Evolutionary conservation across 768 basidiomycete species (phyloP), one percentile per base, ranked within the genome.

Genomic region (Tephrocybe sp.): DNA sequence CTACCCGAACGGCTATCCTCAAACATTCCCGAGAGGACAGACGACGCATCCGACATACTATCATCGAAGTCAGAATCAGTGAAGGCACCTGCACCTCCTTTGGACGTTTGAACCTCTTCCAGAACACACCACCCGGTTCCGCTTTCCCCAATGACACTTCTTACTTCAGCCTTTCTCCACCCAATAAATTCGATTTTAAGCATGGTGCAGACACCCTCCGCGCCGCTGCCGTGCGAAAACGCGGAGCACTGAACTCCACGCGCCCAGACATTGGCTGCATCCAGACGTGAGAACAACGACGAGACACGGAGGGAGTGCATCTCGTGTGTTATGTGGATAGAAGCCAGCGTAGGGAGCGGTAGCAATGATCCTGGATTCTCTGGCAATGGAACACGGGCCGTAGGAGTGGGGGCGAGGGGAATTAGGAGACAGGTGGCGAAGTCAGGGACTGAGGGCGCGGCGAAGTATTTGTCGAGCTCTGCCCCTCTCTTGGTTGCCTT

Each of bases 351-450:
- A 9, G 78, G 63, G 4, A 87, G 63, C 0, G 86, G 85, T 4
- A 89, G 72, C 11, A 86, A 65, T 9, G 56, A 56, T 18, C 56
- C 53, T 9, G 60, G 61, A 40, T 51, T 64, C 36, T 49, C 65
- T 41, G 69, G 69, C 44, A 91, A 72, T 3, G 88, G 89, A 9
- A 81, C 64, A n/a, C 84, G 83, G 4, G 75, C 63, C 0, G 83
- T 81, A 7, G 89, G 85, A 2, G 86, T 86, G 1, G 90, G 89
- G 0, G 84, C 85, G 51, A 92, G 79, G 44, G 90, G 89, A 25
- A 92, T 77, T 41, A 88, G 77, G 42, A 92, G 80, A 55, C 74
- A 75, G 8, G 89, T 89, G 9, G 78, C 83, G 4, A 85, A 79
- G 4, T 58, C 52, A 24, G 75, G 48, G 28, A 63, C 55, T 42